Evolutionary conservation across 345 rosid genomes (phyloP).

Genomic region (Moricandia moricandioides): DNA sequence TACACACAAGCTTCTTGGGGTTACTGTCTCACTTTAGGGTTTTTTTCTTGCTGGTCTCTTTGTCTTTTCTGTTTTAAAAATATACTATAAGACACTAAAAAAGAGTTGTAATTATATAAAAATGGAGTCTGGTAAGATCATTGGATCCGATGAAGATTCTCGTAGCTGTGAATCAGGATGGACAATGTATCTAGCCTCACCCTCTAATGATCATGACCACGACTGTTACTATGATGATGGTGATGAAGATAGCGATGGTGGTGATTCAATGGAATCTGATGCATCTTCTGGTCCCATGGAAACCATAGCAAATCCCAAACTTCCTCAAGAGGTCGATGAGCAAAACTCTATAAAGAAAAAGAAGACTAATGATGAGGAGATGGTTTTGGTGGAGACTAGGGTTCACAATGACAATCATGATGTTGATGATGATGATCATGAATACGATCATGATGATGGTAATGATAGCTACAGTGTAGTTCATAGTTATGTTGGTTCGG

Average conservation of each 20-base stretch:
- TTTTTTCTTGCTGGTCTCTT: conserved; percentile 12
- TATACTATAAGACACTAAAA: neutral
- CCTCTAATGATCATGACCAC: conserved; percentile 28
- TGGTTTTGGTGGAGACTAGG: conserved; percentile 30
- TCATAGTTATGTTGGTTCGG: conserved; percentile 33
- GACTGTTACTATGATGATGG: conserved; percentile 21
- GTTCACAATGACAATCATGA: conserved; percentile 7
- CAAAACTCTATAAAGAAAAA: conserved; percentile 12
- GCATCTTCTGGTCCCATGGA: conserved; percentile 69
- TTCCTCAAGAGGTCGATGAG: conserved; percentile 19
- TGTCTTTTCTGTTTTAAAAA: neutral
- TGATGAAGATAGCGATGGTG: conserved; percentile 26
- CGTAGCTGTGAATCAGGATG: conserved; percentile 63
- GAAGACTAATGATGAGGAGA: conserved; percentile 17
- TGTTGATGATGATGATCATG: conserved; percentile 9
- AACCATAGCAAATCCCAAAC: conserved; percentile 21
- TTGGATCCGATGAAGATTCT: conserved; percentile 42
- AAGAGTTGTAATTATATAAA: conserved; percentile 3
- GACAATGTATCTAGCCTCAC: conserved; percentile 61
- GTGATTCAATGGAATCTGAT: conserved; percentile 78
- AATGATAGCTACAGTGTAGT: conserved; percentile 32
- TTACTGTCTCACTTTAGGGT: conserved; percentile 38
- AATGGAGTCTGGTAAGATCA: conserved; percentile 49
- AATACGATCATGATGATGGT: conserved; percentile 18
- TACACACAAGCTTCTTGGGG: conserved; percentile 7